A percentile compares a stretch with the other conserved stretches of the same genome.
Evolutionary conservation across 164 flowering plant species (phyloP).

Genomic region (Annona squamosa): DNA sequence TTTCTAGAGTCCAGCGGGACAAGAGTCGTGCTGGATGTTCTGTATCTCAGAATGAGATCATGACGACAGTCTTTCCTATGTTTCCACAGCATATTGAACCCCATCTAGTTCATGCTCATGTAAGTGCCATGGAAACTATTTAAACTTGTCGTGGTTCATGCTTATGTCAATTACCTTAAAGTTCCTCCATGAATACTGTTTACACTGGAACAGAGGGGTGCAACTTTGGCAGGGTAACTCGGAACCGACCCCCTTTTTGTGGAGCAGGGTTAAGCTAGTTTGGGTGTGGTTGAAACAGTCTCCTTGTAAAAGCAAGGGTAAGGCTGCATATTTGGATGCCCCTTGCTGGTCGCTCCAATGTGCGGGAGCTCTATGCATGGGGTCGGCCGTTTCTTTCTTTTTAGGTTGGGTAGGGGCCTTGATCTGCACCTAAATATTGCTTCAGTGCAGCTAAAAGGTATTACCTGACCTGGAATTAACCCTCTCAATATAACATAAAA

Average conservation of each 20-base stretch:
- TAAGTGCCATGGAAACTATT: constrained; percentile 31
- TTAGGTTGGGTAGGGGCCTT: too few species aligned
- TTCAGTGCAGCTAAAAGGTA: too few species aligned
- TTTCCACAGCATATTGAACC: constrained; percentile 97
- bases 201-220: background rate
- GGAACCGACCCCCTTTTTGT: background rate
- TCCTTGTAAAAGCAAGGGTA: too few species aligned
- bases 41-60: constrained; percentile 86
- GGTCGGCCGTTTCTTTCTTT: too few species aligned
- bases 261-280: too few species aligned
- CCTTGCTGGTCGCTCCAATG: too few species aligned
- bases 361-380: too few species aligned
- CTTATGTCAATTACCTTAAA: background rate
- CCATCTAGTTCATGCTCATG: constrained; percentile 99
- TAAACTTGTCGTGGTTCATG: background rate
- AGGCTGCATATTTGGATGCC: too few species aligned
- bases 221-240: background rate
- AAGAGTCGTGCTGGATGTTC: constrained; percentile 71
- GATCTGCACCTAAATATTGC: too few species aligned
- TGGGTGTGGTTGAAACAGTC: too few species aligned
- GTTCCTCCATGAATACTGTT: background rate
- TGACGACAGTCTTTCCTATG: constrained; percentile 95
- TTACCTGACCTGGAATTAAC: too few species aligned
- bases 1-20: constrained; percentile 96
- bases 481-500: too few species aligned